Evolutionary conservation across 192 early-diverging fungal genomes (phyloP).

Genomic region (Coemansia sp.): DNA sequence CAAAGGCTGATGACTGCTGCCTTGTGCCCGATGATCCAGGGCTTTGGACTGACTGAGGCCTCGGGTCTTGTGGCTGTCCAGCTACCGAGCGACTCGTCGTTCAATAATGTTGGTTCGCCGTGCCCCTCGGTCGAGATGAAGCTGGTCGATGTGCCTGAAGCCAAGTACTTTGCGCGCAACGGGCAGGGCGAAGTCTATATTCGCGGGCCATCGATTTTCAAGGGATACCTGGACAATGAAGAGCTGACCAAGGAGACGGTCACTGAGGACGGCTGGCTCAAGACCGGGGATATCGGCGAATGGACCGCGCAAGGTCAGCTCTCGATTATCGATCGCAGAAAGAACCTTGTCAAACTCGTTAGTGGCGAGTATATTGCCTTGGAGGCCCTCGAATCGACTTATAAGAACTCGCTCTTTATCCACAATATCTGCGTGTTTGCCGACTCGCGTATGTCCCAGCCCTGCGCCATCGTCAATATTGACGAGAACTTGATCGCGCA

Average conservation of each 20-base stretch:
- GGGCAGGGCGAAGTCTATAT: constrained; percentile 83
- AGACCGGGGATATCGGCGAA: constrained; percentile 92
- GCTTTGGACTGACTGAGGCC: constrained; percentile 86
- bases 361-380: constrained; percentile 94
- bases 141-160: constrained; percentile 76
- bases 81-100: constrained; percentile 60
- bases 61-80: constrained; percentile 72
- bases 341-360: constrained; percentile 92
- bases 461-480: constrained; percentile 76
- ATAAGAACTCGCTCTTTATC: constrained; percentile 79
- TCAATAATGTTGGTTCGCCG: constrained; percentile 75
- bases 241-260: constrained; percentile 73
- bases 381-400: constrained; percentile 91
- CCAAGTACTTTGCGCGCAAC: constrained; percentile 69
- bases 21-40: constrained; percentile 81
- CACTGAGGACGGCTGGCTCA: constrained; percentile 85
- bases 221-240: constrained; percentile 83
- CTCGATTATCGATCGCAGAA: constrained; percentile 90
- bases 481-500: constrained; percentile 55
- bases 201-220: constrained; percentile 78
- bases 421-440: constrained; percentile 80
- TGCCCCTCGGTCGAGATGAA: constrained; percentile 79
- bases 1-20: constrained; percentile 81
- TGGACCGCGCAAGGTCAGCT: constrained; percentile 81
- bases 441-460: constrained; percentile 71